Percentiles rank a stretch among this genome's conserved stretches.
phyloP scores from a whole-genome alignment of 306 rosid species.

The Vachellia collinsii region DNA sequence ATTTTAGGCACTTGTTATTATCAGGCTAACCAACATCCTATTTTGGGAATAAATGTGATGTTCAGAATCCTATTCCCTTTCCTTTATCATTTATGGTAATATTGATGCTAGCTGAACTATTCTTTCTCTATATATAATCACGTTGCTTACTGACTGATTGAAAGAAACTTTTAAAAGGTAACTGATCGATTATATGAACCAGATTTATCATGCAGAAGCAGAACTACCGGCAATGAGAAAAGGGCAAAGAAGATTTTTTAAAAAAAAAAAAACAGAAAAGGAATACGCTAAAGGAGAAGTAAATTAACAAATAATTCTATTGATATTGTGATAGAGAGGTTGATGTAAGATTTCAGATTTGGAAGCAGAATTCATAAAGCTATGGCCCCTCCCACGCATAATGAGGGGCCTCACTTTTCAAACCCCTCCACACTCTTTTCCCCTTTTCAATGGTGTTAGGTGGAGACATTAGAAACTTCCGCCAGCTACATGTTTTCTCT shows the following conservation, averaged over 20 bases:
- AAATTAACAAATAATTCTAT: background rate
- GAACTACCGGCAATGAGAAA: background rate
- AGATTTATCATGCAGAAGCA: conserved; percentile 7
- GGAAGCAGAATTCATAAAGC: conserved; percentile 6
- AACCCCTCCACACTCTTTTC: conserved; percentile 18
- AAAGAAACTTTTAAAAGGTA: conserved; percentile 16
- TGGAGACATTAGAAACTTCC: conserved; percentile 42
- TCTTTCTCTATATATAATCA: conserved; percentile 14
- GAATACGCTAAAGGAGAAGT: background rate
- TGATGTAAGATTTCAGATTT: background rate
- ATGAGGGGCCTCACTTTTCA: conserved; percentile 23
- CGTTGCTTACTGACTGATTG: background rate
- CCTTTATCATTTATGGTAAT: background rate
- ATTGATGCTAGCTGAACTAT: background rate
- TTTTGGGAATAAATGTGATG: background rate
- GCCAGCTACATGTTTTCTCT: conserved; percentile 4
- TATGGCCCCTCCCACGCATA: conserved; percentile 16
- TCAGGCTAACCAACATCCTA: background rate
- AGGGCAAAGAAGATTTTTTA: background rate
- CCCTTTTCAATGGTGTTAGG: conserved; percentile 43
- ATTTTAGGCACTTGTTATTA: background rate
- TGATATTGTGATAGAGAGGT: background rate
- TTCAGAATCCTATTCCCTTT: background rate
- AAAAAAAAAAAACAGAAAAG: background rate
- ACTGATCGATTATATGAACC: background rate